phyloP scores from a whole-genome alignment of 805 yeast genomes.

The Lachancea fermentati region DNA sequence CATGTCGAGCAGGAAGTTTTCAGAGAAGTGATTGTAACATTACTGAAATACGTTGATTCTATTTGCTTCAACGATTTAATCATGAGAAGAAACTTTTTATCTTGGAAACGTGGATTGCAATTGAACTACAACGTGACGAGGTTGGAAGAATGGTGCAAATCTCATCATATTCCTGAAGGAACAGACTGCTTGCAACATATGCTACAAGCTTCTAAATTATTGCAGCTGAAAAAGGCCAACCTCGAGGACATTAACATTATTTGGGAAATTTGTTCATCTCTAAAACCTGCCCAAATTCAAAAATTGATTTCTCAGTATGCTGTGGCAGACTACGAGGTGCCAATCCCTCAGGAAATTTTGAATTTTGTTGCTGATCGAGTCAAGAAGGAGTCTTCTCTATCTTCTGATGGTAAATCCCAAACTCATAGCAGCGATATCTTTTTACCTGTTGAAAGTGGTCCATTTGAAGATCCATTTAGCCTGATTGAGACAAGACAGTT shows the following conservation, averaged over 20 bases:
- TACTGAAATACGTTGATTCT: conserved; percentile 83
- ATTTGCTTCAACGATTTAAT: conserved; percentile 91
- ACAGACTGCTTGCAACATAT: conserved; percentile 77
- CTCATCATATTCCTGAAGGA: conserved; percentile 86
- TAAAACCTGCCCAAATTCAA: conserved; percentile 94
- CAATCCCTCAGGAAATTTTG: conserved; percentile 76
- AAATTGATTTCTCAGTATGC: conserved; percentile 82
- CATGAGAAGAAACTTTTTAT: conserved; percentile 87
- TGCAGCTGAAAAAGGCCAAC: conserved; percentile 87
- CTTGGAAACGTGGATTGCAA: conserved; percentile 98
- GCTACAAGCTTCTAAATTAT: conserved; percentile 85
- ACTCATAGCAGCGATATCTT: conserved; percentile 48
- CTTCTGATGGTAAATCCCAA: conserved; percentile 46
- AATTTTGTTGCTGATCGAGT: conserved; percentile 77
- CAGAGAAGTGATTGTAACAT: conserved; percentile 76
- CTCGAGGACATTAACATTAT: conserved; percentile 85
- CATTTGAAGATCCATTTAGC: conserved; percentile 80
- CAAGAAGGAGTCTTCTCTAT: conserved; percentile 43
- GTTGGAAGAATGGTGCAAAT: conserved; percentile 97
- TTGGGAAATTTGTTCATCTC: conserved; percentile 89
- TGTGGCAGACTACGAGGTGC: conserved; percentile 91
- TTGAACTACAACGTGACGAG: conserved; percentile 94
- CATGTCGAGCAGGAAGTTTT: conserved; percentile 80
- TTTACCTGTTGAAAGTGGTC: conserved; percentile 63
- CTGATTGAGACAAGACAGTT: conserved; percentile 69